A percentile compares a stretch with the other conserved stretches of the same genome.
Evolutionary conservation across 176 grass and related monocot species (phyloP).

Genomic region (Phyllostachys edulis): DNA sequence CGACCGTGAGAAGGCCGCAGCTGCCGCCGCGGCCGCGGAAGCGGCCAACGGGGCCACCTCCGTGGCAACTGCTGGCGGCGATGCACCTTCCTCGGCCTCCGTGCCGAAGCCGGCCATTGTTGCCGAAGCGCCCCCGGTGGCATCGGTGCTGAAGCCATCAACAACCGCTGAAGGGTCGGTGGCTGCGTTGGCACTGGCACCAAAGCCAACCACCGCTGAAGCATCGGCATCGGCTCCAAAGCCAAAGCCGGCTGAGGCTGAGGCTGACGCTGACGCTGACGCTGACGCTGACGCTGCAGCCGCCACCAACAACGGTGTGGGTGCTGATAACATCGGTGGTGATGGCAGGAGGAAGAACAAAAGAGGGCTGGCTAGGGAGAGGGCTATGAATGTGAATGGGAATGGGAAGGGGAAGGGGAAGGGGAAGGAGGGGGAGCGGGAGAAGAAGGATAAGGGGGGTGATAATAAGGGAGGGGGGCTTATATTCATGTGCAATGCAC

Average conservation of each 20-base stretch:
- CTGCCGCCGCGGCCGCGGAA: neutral
- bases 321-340: constrained; percentile 23
- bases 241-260: constrained; percentile 13
- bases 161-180: constrained; percentile 8
- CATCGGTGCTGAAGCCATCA: neutral
- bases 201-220: constrained; percentile 23
- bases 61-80: neutral
- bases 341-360: constrained; percentile 7
- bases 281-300: constrained; percentile 18
- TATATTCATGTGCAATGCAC: constrained; percentile 80
- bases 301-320: constrained; percentile 23
- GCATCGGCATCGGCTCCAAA: constrained; percentile 19
- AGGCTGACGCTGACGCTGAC: neutral
- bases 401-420: constrained; percentile 24
- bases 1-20: neutral
- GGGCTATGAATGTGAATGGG: neutral
- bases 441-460: constrained; percentile 11
- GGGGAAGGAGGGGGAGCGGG: neutral
- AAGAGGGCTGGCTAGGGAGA: constrained; percentile 1
- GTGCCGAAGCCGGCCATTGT: neutral
- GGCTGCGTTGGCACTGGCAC: neutral
- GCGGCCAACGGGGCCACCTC: neutral
- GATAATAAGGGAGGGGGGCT: constrained; percentile 42
- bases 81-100: neutral
- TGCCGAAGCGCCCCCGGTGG: constrained; percentile 26